Base-by-base conservation (phyloP, 2,329 filamentous ascomycete species). In the Dryadomyces quercivorus region DNA sequence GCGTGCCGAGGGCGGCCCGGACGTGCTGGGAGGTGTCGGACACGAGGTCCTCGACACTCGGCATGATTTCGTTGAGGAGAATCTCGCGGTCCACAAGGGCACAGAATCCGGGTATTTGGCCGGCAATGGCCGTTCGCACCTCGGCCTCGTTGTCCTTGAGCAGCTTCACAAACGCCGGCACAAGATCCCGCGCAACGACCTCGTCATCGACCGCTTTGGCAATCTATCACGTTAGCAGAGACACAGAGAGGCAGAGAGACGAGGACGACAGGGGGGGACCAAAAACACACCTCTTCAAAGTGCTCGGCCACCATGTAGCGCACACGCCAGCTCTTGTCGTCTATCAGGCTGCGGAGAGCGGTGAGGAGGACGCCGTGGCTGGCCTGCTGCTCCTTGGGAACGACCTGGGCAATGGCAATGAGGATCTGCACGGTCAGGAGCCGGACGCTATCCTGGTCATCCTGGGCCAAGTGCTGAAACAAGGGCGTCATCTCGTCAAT, bases 271-370 rank as follows among this genome's bases (percentile, higher is more conserved):
- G n/a, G n/a, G n/a, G n/a, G n/a, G n/a, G n/a, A n/a, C n/a, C 2
- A 22, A 2, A 3, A 18, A 7, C 66, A 51, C 66, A 89, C 89
- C 86, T 97, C 96, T 72, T 98, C 93, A 66, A 96, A 98, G 67
- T 90, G 83, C 70, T 98, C 93, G 50, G 93, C 93, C 63, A 98
- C 93, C 93, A 98, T 98, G 72, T 97, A 98, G 68, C 93, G 83
- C 57, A 98, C 93, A 66, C 93, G 84, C 93, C 93, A 98, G 74
- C 93, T 97, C 81, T 97, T 98, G 70, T 98, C 93, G 65, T 96
- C 93, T 72, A 98, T 97, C 66, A 98, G 72, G 72, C 82, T 95
- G 64, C 93, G 85, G 65, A 98, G 74, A 48, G 92, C 90, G 51
- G 88, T 92, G 64, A 98, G 76, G 56, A 98, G 75, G 55, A 97